Percentiles rank a stretch among this genome's conserved stretches.
These are phyloP conservation scores for Rhodamnia argentea DNA, from an alignment of 345 rosid species.

Conservation along the genomic window DNA sequence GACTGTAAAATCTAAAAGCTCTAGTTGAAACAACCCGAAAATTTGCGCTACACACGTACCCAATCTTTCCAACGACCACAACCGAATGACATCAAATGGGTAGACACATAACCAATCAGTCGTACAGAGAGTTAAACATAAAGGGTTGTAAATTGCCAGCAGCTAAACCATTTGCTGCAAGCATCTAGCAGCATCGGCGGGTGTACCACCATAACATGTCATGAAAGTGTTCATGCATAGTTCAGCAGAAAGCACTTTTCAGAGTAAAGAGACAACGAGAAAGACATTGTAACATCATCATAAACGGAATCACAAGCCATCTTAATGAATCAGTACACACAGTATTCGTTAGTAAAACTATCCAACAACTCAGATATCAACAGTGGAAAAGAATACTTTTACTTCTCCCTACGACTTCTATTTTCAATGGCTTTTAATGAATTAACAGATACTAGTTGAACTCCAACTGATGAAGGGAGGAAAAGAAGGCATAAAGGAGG, in stretches of 20 bases:
- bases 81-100: not conserved
- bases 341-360: no score
- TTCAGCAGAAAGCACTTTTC: not conserved
- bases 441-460: not conserved
- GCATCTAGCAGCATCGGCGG: not conserved
- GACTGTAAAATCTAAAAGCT: not conserved
- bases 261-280: not conserved
- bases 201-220: not conserved
- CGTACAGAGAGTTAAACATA: not conserved
- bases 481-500: not conserved
- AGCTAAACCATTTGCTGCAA: not conserved
- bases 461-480: not conserved
- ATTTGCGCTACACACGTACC: not conserved
- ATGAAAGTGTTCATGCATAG: not conserved
- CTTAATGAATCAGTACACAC: no score
- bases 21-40: not conserved
- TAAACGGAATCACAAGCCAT: not conserved
- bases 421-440: not conserved
- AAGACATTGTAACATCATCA: not conserved
- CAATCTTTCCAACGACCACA: not conserved
- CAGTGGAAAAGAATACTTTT: no score
- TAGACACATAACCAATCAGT: not conserved
- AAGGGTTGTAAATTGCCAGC: not conserved
- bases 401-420: not conserved
- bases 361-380: no score